Evolutionary conservation across 176 grass and related monocot genomes (phyloP).

Genomic region (Lolium rigidum): DNA sequence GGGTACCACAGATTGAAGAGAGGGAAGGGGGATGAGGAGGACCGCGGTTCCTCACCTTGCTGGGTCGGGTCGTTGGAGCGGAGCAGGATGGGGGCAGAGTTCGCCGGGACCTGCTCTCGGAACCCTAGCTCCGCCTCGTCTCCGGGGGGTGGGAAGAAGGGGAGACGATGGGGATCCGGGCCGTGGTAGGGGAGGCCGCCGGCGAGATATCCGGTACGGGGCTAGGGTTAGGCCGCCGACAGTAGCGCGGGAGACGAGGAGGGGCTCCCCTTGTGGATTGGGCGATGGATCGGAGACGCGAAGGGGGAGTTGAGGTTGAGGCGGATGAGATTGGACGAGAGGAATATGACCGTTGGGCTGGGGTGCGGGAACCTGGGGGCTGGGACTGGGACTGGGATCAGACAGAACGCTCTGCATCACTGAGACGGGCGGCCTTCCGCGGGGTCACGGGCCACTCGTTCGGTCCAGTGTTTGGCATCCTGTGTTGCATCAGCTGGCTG

Average conservation of each 20-base stretch:
- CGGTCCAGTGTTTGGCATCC: too few relatives aligned
- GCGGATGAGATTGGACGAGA: neutral
- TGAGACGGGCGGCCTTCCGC: too few relatives aligned
- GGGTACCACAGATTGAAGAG: neutral
- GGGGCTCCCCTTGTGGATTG: too few relatives aligned
- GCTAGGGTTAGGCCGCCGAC: neutral
- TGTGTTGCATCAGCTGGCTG: too few relatives aligned
- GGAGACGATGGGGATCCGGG: neutral
- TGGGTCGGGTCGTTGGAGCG: neutral
- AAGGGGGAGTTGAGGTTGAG: neutral
- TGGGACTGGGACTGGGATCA: too few relatives aligned
- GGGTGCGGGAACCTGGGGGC: neutral
- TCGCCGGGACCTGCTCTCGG: neutral
- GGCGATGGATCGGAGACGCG: neutral
- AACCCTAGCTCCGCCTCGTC: slow-evolving; percentile 19
- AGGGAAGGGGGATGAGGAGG: neutral
- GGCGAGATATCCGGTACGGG: neutral
- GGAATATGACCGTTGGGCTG: slow-evolving; percentile 44
- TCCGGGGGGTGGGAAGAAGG: neutral
- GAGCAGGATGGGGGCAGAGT: neutral
- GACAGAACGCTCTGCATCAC: too few relatives aligned
- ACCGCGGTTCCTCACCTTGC: neutral
- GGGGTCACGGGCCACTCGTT: too few relatives aligned
- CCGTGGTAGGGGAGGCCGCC: neutral
- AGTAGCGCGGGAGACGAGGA: neutral